Evolutionary conservation across 2,329 filamentous ascomycete genomes (phyloP).

Genomic region (Xylariaceae sp.): DNA sequence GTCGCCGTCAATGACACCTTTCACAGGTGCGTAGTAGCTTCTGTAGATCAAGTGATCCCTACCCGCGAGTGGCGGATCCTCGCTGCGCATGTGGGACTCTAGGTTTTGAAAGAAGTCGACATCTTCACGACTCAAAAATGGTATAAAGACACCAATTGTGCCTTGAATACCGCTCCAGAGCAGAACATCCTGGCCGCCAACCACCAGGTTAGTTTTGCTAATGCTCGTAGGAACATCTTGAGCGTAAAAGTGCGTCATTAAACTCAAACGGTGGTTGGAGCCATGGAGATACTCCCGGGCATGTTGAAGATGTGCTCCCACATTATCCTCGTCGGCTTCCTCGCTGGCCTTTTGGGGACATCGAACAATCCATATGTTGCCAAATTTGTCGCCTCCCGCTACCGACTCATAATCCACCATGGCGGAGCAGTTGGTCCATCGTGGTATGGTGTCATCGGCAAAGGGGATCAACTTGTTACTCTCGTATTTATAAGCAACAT

Average conservation of each 20-base stretch:
- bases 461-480: conserved; percentile 93
- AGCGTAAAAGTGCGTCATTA: conserved; percentile 85
- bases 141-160: conserved; percentile 88
- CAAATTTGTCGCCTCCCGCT: conserved; percentile 95
- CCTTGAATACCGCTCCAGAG: conserved; percentile 95
- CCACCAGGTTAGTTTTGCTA: conserved; percentile 83
- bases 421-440: conserved; percentile 85
- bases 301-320: conserved; percentile 86
- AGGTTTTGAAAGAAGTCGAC: conserved; percentile 97
- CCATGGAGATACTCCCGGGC: conserved; percentile 88
- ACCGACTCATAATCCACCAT: conserved; percentile 98
- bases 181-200: conserved; percentile 86
- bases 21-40: conserved; percentile 93
- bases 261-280: conserved; percentile 75
- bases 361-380: conserved; percentile 90
- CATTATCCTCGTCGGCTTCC: conserved; percentile 88
- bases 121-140: conserved; percentile 87
- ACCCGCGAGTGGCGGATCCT: conserved; percentile 85
- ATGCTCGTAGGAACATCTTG: conserved; percentile 92
- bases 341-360: conserved; percentile 83
- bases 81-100: conserved; percentile 80
- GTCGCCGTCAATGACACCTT: conserved; percentile 95
- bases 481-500: conserved; percentile 88
- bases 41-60: conserved; percentile 95
- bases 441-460: conserved; percentile 81